Percentiles rank a stretch among this genome's conserved stretches.
Evolutionary conservation across 1,284 basidiomycete genomes (phyloP).

Genomic region (Porodaedalea pini): DNA sequence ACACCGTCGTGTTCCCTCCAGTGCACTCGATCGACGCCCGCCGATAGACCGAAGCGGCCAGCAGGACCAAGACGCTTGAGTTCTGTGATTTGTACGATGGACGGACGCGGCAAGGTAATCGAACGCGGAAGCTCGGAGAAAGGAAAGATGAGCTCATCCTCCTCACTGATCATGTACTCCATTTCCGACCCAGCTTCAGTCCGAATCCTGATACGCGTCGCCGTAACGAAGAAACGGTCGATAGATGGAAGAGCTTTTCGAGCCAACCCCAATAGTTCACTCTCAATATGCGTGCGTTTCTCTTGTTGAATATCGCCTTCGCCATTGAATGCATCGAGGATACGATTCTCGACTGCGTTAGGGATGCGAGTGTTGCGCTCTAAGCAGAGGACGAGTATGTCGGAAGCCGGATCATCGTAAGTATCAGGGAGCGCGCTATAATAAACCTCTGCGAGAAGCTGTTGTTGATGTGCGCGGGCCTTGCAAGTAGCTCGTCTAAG

Average conservation of each 20-base stretch:
- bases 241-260: background rate
- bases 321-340: constrained; percentile 4
- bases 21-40: constrained; percentile 5
- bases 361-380: background rate
- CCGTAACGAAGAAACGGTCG: background rate
- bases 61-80: constrained; percentile 3
- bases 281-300: background rate
- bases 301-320: constrained; percentile 1
- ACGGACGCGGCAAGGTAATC: background rate
- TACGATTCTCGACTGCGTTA: constrained; percentile 5
- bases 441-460: constrained; percentile 5
- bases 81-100: background rate
- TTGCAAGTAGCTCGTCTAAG: background rate
- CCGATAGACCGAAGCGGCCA: background rate
- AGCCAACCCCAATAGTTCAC: background rate
- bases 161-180: constrained; percentile 2
- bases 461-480: background rate
- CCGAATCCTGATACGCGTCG: constrained; percentile 6
- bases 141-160: constrained; percentile 7
- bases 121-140: background rate
- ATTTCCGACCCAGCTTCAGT: background rate
- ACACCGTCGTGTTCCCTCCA: constrained; percentile 1
- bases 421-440: background rate
- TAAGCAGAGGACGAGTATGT: constrained; percentile 3
- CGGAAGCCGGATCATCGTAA: constrained; percentile 4